Evolutionary conservation across 148 eudicot species (phyloP).

Genomic region (Chenopodium quinoa): DNA sequence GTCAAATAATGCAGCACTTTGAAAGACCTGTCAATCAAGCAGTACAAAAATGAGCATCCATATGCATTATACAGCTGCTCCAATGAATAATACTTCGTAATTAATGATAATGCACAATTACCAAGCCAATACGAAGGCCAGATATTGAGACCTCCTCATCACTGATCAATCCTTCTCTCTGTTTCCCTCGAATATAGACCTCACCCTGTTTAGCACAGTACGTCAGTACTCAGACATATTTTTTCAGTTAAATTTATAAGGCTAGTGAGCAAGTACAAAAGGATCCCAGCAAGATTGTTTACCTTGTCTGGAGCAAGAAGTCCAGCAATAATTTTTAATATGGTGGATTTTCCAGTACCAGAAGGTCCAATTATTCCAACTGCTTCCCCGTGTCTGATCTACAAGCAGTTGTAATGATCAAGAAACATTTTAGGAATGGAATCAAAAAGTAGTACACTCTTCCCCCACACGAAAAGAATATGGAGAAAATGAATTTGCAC

Average conservation of each 20-base stretch:
- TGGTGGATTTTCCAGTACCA: slow-evolving; percentile 96
- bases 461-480: neutral
- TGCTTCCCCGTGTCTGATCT: slow-evolving; percentile 97
- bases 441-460: neutral
- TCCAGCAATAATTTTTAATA: slow-evolving; percentile 88
- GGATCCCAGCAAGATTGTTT: slow-evolving; percentile 3
- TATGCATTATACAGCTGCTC: neutral
- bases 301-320: slow-evolving; percentile 96
- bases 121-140: slow-evolving; percentile 95
- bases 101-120: slow-evolving; percentile 20
- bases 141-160: slow-evolving; percentile 72
- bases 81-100: neutral
- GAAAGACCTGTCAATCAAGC: slow-evolving; percentile 68
- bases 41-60: neutral
- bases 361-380: slow-evolving; percentile 96
- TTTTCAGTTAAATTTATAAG: neutral
- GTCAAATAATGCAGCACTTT: slow-evolving; percentile 94
- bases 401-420: slow-evolving; percentile 21
- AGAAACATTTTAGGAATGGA: neutral
- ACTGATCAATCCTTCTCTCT: slow-evolving; percentile 75
- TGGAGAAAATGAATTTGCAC: slow-evolving; percentile 30
- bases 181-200: slow-evolving; percentile 72
- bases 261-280: neutral
- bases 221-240: neutral
- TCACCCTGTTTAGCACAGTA: slow-evolving; percentile 57